Evolutionary conservation across 208 protist genomes (phyloP).

Genomic region (Phytomonas francai): DNA sequence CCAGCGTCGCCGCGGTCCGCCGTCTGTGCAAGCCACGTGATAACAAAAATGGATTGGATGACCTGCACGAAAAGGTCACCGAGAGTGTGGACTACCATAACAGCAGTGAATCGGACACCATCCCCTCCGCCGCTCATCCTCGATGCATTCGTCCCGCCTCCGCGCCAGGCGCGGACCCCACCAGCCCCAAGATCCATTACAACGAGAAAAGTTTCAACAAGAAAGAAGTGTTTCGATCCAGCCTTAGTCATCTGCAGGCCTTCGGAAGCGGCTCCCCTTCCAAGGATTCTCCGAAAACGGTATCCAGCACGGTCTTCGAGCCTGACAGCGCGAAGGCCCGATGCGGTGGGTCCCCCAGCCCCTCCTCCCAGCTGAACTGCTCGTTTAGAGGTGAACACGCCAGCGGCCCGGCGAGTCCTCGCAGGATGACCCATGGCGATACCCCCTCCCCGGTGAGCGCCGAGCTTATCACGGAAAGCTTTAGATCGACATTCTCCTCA

Average conservation of each 20-base stretch:
- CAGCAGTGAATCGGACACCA: not conserved
- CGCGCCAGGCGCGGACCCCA: not conserved
- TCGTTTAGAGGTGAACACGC: no score
- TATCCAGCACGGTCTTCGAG: not conserved
- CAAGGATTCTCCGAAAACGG: not conserved
- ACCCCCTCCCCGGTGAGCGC: no score
- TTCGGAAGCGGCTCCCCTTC: not conserved
- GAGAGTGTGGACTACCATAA: not conserved
- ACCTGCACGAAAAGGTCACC: not conserved
- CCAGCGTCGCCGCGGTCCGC: not conserved
- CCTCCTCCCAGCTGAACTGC: no score
- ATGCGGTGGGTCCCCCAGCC: no score
- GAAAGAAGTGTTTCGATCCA: not conserved
- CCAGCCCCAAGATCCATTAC: constrained; percentile 5
- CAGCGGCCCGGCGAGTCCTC: no score
- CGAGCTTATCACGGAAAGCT: no score
- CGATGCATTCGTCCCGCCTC: not conserved
- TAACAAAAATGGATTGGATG: not conserved
- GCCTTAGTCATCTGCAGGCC: constrained; percentile 14
- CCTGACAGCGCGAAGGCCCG: no score
- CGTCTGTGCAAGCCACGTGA: not conserved
- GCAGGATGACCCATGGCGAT: no score
- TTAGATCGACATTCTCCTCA: no score
- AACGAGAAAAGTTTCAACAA: not conserved
- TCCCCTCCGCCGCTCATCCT: not conserved